Evolutionary conservation across 805 yeast species (phyloP), one percentile per base, ranked within the genome.

Genomic region (Huiozyma naganishii): DNA sequence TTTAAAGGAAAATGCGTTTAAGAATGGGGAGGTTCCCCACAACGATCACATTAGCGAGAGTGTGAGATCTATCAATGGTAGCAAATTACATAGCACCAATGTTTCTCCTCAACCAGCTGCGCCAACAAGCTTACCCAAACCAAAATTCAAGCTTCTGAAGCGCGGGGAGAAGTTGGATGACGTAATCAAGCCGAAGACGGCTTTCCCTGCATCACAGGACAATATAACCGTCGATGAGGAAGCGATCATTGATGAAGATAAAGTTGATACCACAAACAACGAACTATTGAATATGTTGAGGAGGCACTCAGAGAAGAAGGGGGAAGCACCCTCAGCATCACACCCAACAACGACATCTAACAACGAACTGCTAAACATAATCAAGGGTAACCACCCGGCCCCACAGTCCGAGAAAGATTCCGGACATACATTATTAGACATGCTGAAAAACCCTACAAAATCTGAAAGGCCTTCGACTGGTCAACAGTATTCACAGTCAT

Each of bases 91-190:
- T 17, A n/a, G 11, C 8, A n/a, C 12, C 8, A 34, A 12, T 13
- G 12, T 17, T 34, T 28, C 29, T 28, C 23, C 23, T 17, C 23
- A 17, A n/a, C 28, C 37, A 32, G 4, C 39, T 8, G 10, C 44
- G 10, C 17, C 28, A 10, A 37, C n/a, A 34, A 40, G 34, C 6
- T 46, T 45, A 8, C 48, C 52, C 9, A 64, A 59, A 43, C 65
- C 62, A 4, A 66, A 48, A n/a, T 49, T 65, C 39, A 64, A 58
- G 44, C 35, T 67, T 3, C 41, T 67, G 43, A 68, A 63, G 44
- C 58, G 70, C 39, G 70, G 71, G 13, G 66, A 68, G 44, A 53
- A 52, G 4, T 43, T 66, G 17, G 54, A 51, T 11, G 55, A 52
- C 39, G 32, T 41, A 7, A 28, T 29, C 2, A 38, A 40, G 5